Base-by-base conservation (phyloP, 2,329 filamentous ascomycete species). In the Fusarium poae region DNA sequence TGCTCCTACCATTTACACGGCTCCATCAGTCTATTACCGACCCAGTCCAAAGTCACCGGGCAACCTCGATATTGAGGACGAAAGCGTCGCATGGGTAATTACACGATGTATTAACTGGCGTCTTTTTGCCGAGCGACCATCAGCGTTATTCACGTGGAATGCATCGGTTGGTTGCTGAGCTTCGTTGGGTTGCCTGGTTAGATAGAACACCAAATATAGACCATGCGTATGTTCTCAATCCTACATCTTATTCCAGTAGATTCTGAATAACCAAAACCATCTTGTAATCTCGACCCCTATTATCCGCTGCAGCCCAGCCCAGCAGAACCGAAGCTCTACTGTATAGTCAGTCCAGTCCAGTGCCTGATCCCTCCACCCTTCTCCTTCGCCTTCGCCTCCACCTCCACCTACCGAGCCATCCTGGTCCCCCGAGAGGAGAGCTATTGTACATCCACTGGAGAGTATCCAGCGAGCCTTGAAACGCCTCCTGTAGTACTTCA, bases 291-390 rank as follows among this genome's bases (percentile, higher is more conserved):
- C 37, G 52, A 49, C 72, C 72, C 70, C 66, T 74, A 73, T 74
- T 74, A 68, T 67, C 72, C 72, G 64, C 66, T 73, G 74, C 65
- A 56, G 49, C 55, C 52, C 63, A 72, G 49, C 65, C 60, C 57
- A 72, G 55, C 62, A 68, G 46, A 50, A 55, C 40, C 43, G 51
- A 51, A 48, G 42, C 40, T 37, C 61, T 65, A 57, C 48, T 29
- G 51, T 55, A 57, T 59, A 35, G 57, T 53, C 64, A 53, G 57
- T 59, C 43, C 27, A 30, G 40, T 45, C 40, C 23, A 27, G 39
- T 13, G 20, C 39, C 39, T 16, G 39, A 42, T 21, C 57, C 52
- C 57, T 49, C 60, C 42, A 58, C 51, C 57, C 67, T 58, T 18
- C 43, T 53, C 55, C 67, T 56, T 25, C 43, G 34, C 55, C 67